These are phyloP conservation scores for Psilocybe cubensis DNA, from an alignment of 768 basidiomycete species.

Conservation along the genomic window DNA sequence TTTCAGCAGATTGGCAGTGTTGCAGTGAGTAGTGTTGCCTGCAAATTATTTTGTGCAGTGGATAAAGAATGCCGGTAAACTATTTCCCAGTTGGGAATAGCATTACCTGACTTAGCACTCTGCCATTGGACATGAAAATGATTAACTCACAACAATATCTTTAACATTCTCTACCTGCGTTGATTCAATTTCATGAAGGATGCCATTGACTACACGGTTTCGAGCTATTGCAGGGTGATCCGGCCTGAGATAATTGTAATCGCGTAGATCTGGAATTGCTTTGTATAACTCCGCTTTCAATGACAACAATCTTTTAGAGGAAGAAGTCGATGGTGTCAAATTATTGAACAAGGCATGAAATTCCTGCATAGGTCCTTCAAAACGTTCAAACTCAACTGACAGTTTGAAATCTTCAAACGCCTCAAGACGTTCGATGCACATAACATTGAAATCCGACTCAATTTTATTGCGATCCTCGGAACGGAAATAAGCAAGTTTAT, in stretches of 20 bases:
- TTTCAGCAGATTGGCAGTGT: conserved; percentile 7
- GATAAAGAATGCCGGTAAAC: conserved; percentile 14
- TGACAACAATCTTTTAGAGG: neutral
- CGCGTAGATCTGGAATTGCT: conserved; percentile 5
- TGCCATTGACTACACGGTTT: conserved; percentile 2
- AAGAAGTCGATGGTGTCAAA: neutral
- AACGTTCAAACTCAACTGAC: conserved; percentile 10
- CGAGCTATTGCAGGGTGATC: conserved; percentile 2
- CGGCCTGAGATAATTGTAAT: neutral
- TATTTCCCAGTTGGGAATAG: neutral
- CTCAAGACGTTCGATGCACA: neutral
- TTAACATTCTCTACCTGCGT: neutral
- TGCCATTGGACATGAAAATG: neutral
- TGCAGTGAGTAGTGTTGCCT: neutral
- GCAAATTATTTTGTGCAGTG: conserved; percentile 4
- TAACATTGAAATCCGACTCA: neutral
- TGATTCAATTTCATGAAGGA: conserved; percentile 7
- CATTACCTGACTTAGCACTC: neutral
- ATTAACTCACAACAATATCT: conserved; percentile 13
- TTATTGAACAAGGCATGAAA: conserved; percentile 13
- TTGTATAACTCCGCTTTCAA: conserved; percentile 4
- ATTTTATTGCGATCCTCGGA: conserved; percentile 4
- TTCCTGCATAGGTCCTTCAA: neutral
- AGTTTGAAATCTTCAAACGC: too few relatives aligned
- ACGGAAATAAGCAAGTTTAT: conserved; percentile 11